A percentile compares a stretch with the other conserved stretches of the same genome.
phyloP scores from a whole-genome alignment of 495 filamentous ascomycete genomes.

The Aspergillus olivimuriae region DNA sequence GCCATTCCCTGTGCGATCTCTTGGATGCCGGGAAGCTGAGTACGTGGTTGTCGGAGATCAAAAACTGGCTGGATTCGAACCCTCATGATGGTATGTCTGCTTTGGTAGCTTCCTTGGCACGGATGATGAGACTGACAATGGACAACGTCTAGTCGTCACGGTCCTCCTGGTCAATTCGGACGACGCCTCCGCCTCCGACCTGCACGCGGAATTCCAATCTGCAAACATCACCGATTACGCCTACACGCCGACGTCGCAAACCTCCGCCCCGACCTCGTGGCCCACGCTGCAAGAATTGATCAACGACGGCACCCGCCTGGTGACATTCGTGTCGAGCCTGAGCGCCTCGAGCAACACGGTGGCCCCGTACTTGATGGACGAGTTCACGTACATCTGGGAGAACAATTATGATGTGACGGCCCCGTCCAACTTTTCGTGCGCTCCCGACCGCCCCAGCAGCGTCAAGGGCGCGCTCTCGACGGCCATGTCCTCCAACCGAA shows the following conservation, averaged over 20 bases:
- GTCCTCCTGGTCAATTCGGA: slow-evolving; percentile 70
- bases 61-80: slow-evolving; percentile 60
- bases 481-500: slow-evolving; percentile 39
- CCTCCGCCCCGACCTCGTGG: slow-evolving; percentile 47
- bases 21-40: slow-evolving; percentile 62
- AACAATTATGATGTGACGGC: slow-evolving; percentile 65
- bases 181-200: slow-evolving; percentile 43
- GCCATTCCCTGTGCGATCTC: slow-evolving; percentile 57
- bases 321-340: slow-evolving; percentile 58
- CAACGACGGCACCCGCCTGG: slow-evolving; percentile 52
- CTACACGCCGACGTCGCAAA: slow-evolving; percentile 46
- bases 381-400: slow-evolving; percentile 74
- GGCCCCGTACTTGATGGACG: slow-evolving; percentile 62
- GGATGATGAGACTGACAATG: background rate
- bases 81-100: slow-evolving; percentile 51
- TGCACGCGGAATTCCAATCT: slow-evolving; percentile 49
- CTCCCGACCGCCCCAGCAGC: slow-evolving; percentile 52
- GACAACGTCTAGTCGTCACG: slow-evolving; percentile 53
- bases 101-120: background rate
- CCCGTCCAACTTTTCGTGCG: slow-evolving; percentile 58
- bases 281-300: slow-evolving; percentile 67
- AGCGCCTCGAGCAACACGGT: slow-evolving; percentile 27
- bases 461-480: slow-evolving; percentile 32
- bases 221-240: slow-evolving; percentile 57
- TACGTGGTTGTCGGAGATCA: slow-evolving; percentile 56